A percentile compares a stretch with the other conserved stretches of the same genome.
Conservation (phyloP, 495 filamentous ascomycete genomes). For the Penicillium diatomitis region DNA sequence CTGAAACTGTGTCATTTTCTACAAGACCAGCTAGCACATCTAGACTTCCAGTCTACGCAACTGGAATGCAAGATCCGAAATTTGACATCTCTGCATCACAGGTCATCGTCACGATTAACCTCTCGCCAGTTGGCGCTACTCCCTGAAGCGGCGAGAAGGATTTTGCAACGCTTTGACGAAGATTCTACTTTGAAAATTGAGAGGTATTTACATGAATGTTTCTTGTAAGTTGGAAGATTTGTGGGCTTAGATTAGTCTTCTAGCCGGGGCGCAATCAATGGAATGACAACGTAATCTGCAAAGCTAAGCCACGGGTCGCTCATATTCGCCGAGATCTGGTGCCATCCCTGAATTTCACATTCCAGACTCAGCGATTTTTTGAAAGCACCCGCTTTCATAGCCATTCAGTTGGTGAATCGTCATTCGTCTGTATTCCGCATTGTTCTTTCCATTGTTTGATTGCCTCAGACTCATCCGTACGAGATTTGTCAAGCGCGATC, state of each 20-base stretch:
- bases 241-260: background rate
- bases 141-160: background rate
- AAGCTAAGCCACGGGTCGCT: background rate
- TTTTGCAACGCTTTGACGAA: background rate
- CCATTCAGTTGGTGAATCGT: background rate
- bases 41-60: background rate
- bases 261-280: background rate
- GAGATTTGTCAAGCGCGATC: background rate
- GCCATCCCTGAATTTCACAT: no score
- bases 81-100: background rate
- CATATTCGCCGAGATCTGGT: background rate
- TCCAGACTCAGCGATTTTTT: background rate
- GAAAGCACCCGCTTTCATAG: background rate
- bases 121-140: background rate
- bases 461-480: background rate
- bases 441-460: background rate
- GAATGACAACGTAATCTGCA: background rate
- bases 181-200: background rate
- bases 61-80: background rate
- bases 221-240: background rate
- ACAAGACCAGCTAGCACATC: background rate
- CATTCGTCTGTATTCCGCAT: background rate
- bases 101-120: background rate
- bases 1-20: background rate
- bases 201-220: background rate